A percentile compares a stretch with the other conserved stretches of the same genome.
Conservation (phyloP, 2,329 filamentous ascomycete species). For the Elsinoe arachidis region DNA sequence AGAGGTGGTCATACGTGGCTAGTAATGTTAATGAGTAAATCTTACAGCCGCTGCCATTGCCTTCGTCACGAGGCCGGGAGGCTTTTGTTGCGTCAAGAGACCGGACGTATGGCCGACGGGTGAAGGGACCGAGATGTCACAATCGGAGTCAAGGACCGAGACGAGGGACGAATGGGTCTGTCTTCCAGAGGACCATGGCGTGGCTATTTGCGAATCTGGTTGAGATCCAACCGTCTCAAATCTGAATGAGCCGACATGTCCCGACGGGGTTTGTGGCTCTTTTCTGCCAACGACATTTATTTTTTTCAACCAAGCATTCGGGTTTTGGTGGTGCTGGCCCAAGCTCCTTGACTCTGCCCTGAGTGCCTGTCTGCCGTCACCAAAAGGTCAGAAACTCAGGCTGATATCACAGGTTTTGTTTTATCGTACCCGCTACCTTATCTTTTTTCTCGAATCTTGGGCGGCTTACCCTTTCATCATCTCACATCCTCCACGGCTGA, state of each 20-base stretch:
- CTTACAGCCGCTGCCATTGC: too few species aligned
- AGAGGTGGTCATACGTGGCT: not conserved
- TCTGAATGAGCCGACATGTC: not conserved
- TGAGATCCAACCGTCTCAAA: constrained; percentile 8
- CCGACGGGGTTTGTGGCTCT: not conserved
- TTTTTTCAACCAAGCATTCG: not conserved
- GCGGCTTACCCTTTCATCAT: not conserved
- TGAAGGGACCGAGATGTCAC: too few species aligned
- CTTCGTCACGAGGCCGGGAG: too few species aligned
- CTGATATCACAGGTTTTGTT: not conserved
- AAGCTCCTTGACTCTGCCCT: not conserved
- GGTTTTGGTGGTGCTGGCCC: not conserved
- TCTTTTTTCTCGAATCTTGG: not conserved
- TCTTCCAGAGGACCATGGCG: too few species aligned
- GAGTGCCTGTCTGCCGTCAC: not conserved
- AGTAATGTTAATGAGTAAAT: too few species aligned
- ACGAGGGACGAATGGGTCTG: not conserved
- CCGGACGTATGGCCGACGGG: too few species aligned
- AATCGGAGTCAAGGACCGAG: not conserved
- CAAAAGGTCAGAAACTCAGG: not conserved
- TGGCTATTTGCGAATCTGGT: not conserved
- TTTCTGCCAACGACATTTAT: too few species aligned
- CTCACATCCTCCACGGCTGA: not conserved
- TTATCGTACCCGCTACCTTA: not conserved
- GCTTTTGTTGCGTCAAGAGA: too few species aligned